Percentiles rank a stretch among this genome's conserved stretches.
phyloP scores from a whole-genome alignment of 257 asterid species.

The Paulownia fortunei region DNA sequence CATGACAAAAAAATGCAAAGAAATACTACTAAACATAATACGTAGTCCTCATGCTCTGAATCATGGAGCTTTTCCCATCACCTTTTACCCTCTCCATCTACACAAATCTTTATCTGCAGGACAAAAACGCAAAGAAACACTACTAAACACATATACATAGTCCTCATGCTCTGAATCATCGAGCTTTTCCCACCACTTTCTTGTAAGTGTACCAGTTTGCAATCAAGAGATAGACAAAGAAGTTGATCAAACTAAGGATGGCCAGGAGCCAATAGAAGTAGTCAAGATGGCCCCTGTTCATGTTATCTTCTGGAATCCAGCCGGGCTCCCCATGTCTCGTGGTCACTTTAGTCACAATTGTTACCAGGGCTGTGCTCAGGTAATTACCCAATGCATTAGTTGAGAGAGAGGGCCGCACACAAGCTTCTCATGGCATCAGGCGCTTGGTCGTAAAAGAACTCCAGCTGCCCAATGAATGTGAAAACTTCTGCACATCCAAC shows the following conservation, averaged over 20 bases:
- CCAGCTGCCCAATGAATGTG: constrained; percentile 60
- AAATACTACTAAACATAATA: background rate
- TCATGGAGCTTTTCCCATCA: too few relatives aligned
- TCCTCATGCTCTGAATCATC: background rate
- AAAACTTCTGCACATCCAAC: constrained; percentile 67
- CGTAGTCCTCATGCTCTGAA: too few relatives aligned
- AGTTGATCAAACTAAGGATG: constrained; percentile 47
- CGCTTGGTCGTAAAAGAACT: constrained; percentile 67
- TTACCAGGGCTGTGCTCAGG: constrained; percentile 46
- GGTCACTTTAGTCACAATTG: constrained; percentile 41
- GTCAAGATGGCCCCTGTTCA: constrained; percentile 63
- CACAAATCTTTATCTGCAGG: background rate
- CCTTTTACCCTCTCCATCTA: background rate
- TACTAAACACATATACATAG: background rate
- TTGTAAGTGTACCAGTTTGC: constrained; percentile 51
- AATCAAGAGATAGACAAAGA: constrained; percentile 45
- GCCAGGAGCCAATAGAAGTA: constrained; percentile 63
- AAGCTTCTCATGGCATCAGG: constrained; percentile 69
- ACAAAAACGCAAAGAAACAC: background rate
- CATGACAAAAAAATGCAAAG: background rate
- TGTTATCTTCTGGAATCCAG: constrained; percentile 57
- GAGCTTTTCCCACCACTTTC: constrained; percentile 36
- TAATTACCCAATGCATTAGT: constrained; percentile 55
- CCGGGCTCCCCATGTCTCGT: constrained; percentile 48
- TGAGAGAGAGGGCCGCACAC: constrained; percentile 53